A percentile compares a stretch with the other conserved stretches of the same genome.
phyloP scores from a whole-genome alignment of 495 filamentous ascomycete species.

The Xeromyces bisporus region DNA sequence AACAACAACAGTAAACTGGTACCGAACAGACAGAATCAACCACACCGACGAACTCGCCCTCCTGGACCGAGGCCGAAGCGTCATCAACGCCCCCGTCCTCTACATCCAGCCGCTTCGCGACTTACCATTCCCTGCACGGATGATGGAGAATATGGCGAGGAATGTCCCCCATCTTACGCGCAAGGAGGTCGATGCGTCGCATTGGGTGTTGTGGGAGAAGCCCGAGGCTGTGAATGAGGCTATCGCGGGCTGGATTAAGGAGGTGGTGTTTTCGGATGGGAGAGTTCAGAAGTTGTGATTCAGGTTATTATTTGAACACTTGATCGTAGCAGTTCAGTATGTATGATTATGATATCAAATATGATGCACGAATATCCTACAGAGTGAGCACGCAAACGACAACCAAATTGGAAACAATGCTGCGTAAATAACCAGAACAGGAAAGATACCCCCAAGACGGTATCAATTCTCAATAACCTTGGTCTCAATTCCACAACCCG shows the following conservation, averaged over 20 bases:
- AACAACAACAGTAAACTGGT: constrained; percentile 51
- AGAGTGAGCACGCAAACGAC: too few species aligned
- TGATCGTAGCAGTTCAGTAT: too few species aligned
- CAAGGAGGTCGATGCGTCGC: constrained; percentile 40
- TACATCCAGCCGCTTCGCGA: constrained; percentile 61
- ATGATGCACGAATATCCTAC: too few species aligned
- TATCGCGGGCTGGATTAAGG: constrained; percentile 31
- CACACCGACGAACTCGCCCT: constrained; percentile 53
- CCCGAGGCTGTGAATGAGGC: constrained; percentile 37
- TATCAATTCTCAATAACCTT: constrained; percentile 20
- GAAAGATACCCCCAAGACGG: too few species aligned
- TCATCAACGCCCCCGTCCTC: constrained; percentile 54
- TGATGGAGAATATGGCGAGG: constrained; percentile 52
- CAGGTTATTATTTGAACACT: too few species aligned
- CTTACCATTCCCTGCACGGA: constrained; percentile 42
- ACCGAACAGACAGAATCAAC: constrained; percentile 54
- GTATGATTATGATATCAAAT: too few species aligned
- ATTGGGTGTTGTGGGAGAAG: constrained; percentile 57
- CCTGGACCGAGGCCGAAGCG: constrained; percentile 17
- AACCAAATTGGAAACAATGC: too few species aligned
- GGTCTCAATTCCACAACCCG: constrained; percentile 45
- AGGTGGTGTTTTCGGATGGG: constrained; percentile 13
- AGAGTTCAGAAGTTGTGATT: constrained; percentile 10
- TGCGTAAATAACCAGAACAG: too few species aligned
- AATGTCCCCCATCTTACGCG: constrained; percentile 41